Percentiles rank a stretch among this genome's conserved stretches.
phyloP scores from a whole-genome alignment of 345 rosid genomes.

The Punica granatum region DNA sequence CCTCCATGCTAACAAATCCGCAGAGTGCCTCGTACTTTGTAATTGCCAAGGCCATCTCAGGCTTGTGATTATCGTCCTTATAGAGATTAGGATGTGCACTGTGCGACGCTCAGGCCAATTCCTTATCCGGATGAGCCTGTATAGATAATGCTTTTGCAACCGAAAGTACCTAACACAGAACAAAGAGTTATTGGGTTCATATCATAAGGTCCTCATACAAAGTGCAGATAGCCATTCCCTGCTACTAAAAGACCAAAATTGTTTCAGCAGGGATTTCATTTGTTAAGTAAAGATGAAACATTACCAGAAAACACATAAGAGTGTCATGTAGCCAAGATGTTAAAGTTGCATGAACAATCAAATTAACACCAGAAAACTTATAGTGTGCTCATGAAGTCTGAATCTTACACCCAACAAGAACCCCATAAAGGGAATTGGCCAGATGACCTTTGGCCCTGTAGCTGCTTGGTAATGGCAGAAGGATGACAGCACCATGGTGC shows the following conservation, averaged over 20 bases:
- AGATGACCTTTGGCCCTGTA: no score
- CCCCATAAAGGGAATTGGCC: no score
- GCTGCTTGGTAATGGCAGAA: no score
- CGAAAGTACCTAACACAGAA: conserved; percentile 65
- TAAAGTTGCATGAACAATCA: not conserved
- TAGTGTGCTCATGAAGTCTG: not conserved
- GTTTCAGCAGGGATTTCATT: not conserved
- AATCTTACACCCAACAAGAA: no score
- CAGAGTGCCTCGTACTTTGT: conserved; percentile 93
- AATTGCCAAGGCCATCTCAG: conserved; percentile 97
- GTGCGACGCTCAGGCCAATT: conserved; percentile 61
- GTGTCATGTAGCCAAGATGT: not conserved
- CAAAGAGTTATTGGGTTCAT: conserved; percentile 2
- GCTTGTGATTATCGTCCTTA: conserved; percentile 91
- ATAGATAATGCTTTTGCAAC: conserved; percentile 86
- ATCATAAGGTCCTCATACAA: not conserved
- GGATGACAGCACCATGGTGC: no score
- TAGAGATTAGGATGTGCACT: conserved; percentile 67
- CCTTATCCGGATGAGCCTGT: conserved; percentile 96
- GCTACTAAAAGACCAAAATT: conserved; percentile 1
- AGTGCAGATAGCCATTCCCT: not conserved
- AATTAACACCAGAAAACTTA: not conserved
- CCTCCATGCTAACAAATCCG: conserved; percentile 36
- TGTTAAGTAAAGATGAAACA: not conserved
- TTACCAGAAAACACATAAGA: not conserved